Evolutionary conservation across 495 filamentous ascomycete species (phyloP).

Genomic region (Haplographium delicatum): DNA sequence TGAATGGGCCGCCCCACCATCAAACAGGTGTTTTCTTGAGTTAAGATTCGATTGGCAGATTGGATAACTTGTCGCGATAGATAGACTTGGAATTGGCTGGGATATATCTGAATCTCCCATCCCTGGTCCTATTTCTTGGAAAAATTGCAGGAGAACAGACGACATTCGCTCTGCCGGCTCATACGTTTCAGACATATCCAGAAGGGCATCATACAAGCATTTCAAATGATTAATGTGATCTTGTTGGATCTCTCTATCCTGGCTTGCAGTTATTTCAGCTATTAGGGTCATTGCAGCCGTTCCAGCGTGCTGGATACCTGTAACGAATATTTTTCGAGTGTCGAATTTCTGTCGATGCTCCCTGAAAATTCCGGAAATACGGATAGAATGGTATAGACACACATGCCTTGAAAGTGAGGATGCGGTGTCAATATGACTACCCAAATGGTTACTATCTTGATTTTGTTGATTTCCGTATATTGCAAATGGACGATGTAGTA

Average conservation of each 20-base stretch:
- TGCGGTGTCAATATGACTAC: conserved; percentile 16
- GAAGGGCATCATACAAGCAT: conserved; percentile 7
- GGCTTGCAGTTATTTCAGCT: conserved; percentile 43
- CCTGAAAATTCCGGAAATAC: conserved; percentile 45
- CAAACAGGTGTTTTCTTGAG: too few relatives aligned
- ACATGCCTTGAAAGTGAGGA: conserved; percentile 38
- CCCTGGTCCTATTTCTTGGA: too few relatives aligned
- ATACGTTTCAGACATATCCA: conserved; percentile 10
- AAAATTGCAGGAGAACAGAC: conserved; percentile 10
- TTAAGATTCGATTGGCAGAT: too few relatives aligned
- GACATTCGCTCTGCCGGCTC: conserved; percentile 14
- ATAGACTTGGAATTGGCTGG: too few relatives aligned
- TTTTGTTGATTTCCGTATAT: conserved; percentile 33
- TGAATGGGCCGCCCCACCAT: too few relatives aligned
- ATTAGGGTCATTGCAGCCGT: conserved; percentile 47
- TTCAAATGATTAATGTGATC: conserved; percentile 22
- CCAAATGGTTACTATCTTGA: conserved; percentile 18
- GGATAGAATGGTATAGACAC: conserved; percentile 47
- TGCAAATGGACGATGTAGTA: conserved; percentile 45
- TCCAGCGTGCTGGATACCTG: conserved; percentile 46
- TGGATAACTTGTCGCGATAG: too few relatives aligned
- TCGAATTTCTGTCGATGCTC: conserved; percentile 46
- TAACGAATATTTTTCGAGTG: conserved; percentile 37
- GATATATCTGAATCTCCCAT: too few relatives aligned
- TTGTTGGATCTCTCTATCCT: conserved; percentile 37